These are phyloP conservation scores for Pseudopyrenochaeta lycopersici DNA, from an alignment of 2,329 filamentous ascomycete genomes.

Conservation along the genomic window DNA sequence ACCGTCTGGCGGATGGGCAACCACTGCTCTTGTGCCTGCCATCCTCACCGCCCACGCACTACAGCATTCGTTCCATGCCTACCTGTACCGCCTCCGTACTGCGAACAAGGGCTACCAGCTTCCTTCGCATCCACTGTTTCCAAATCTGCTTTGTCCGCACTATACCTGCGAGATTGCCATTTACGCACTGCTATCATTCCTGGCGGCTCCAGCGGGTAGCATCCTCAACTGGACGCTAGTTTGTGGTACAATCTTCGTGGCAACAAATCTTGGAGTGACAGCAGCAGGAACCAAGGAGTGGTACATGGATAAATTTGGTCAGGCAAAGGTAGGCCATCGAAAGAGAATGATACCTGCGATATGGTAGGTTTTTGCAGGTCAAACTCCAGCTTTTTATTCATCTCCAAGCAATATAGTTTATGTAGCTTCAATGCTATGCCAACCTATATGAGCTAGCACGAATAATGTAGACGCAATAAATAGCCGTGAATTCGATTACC, in stretches of 20 bases:
- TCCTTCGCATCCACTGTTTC: conserved; percentile 77
- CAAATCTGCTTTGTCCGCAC: conserved; percentile 80
- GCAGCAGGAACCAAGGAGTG: conserved; percentile 77
- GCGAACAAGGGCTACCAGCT: conserved; percentile 75
- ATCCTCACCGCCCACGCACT: conserved; percentile 75
- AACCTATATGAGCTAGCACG: no score
- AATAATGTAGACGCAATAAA: no score
- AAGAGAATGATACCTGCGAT: conserved; percentile 44
- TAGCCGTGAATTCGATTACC: no score
- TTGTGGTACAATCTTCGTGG: conserved; percentile 76
- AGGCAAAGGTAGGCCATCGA: conserved; percentile 36
- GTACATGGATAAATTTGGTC: conserved; percentile 45
- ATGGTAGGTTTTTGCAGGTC: conserved; percentile 33
- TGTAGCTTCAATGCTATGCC: no score
- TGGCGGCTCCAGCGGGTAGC: conserved; percentile 73
- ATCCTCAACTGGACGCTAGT: conserved; percentile 77
- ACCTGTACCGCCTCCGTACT: conserved; percentile 54
- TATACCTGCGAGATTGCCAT: conserved; percentile 89
- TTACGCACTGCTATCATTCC: conserved; percentile 79
- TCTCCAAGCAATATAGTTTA: background rate
- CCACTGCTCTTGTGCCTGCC: conserved; percentile 65
- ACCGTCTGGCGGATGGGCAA: conserved; percentile 49
- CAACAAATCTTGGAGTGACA: conserved; percentile 81
- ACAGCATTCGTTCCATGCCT: conserved; percentile 70
- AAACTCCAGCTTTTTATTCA: background rate